A percentile compares a stretch with the other conserved stretches of the same genome.
These are phyloP conservation scores for Candida labiduridarum DNA, from an alignment of 1,139 yeast genomes.

Conservation along the genomic window DNA sequence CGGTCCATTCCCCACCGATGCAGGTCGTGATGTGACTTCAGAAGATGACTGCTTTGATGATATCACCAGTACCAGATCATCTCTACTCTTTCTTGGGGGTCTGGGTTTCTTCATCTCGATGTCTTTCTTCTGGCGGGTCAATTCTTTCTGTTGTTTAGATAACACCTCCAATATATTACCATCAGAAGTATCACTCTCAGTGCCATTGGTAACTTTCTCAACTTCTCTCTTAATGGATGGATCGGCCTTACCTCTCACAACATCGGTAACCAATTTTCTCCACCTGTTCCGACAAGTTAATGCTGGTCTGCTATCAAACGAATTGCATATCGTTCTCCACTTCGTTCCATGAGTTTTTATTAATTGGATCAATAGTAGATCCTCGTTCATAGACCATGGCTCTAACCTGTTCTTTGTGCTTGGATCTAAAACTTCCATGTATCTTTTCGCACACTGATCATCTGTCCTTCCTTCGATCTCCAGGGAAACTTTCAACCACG, in stretches of 20 bases:
- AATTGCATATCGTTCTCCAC: constrained; percentile 81
- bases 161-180: constrained; percentile 15
- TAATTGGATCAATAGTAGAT: constrained; percentile 61
- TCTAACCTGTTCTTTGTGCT: constrained; percentile 73
- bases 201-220: constrained; percentile 32
- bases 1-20: constrained; percentile 14
- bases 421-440: constrained; percentile 87
- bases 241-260: constrained; percentile 62
- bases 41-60: background rate
- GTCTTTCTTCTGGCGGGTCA: constrained; percentile 8
- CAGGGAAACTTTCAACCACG: constrained; percentile 83
- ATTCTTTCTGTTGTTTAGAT: constrained; percentile 18
- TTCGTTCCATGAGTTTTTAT: constrained; percentile 81
- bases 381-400: constrained; percentile 83
- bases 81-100: constrained; percentile 3
- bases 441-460: constrained; percentile 93
- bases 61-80: background rate
- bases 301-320: constrained; percentile 80
- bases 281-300: constrained; percentile 90
- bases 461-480: constrained; percentile 85
- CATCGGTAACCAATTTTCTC: constrained; percentile 82
- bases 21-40: background rate
- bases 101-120: constrained; percentile 5
- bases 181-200: constrained; percentile 6
- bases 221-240: constrained; percentile 38